A percentile compares a stretch with the other conserved stretches of the same genome.
Conservation (phyloP, 176 grass and related monocot species). For the Oryza brachyantha region DNA sequence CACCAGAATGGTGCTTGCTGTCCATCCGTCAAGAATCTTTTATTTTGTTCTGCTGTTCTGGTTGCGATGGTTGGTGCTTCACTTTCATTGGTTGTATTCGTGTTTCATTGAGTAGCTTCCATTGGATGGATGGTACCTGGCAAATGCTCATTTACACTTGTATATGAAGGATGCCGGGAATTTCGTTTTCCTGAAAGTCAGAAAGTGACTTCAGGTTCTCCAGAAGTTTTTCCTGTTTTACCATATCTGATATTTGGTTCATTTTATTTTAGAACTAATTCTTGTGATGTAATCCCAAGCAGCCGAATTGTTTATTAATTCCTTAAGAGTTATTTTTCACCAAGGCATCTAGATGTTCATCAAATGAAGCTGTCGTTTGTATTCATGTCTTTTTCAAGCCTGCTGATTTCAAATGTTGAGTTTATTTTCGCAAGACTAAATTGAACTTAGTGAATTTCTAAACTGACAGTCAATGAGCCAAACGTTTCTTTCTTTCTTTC, state of each 20-base stretch:
- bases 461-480: background rate
- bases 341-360: background rate
- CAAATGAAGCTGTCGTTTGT: background rate
- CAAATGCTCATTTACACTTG: constrained; percentile 18
- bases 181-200: constrained; percentile 29
- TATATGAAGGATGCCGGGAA: constrained; percentile 17
- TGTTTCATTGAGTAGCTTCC: constrained; percentile 37
- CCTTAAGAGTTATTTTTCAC: background rate
- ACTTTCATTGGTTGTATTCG: background rate
- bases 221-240: background rate
- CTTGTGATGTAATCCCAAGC: background rate
- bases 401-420: background rate
- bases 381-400: background rate
- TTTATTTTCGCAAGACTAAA: background rate
- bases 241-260: background rate
- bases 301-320: background rate
- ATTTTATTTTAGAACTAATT: background rate
- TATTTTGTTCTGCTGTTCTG: background rate
- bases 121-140: constrained; percentile 21
- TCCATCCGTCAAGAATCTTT: constrained; percentile 12
- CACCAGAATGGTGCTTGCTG: constrained; percentile 5
- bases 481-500: background rate
- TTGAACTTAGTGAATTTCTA: background rate
- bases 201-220: constrained; percentile 22
- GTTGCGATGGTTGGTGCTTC: constrained; percentile 7